Evolutionary conservation across 345 rosid species (phyloP), one percentile per base, ranked within the genome.

Genomic region (Heritiera fomes): DNA sequence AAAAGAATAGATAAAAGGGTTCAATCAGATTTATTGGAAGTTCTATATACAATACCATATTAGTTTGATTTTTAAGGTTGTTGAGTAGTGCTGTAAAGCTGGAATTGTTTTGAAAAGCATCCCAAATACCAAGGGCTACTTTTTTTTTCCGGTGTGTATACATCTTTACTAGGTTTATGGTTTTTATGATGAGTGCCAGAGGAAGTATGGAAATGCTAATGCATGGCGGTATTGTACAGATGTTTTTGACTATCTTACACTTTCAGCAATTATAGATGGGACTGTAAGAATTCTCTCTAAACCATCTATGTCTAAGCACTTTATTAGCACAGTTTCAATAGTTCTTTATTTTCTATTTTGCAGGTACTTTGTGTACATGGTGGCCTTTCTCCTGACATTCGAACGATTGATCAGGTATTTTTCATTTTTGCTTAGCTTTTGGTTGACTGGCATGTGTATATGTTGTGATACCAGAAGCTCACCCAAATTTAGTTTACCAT

Each of bases 201-300:
- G 99, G 86, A 95, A 95, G 88, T 95, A 95, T 73, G 99, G 99
- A 72, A 95, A 95, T 93, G 99, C 99, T 71, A 95, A 95, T 88
- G 99, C 98, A 28, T 95, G 99, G 99, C 94, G 98, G 80, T 95
- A 95, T 76, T 95, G 99, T 86, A 95, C 99, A 11, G 99, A 95
- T 83, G 99, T 95, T 63, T 95, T 95, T 84, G 98, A 95, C 85
- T 95, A 91, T 86, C 87, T 95, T 71, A 93, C 99, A 62, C 97
- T 95, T 58, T 95, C 99, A 78, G 99, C 99, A 64, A 95, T 95
- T 77, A 89, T 95, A 83, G 99, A 95, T 91, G 99, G 99, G 82
- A 95, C 99, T 53, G 99, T 95, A 88, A 88, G 90, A 46, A 60
- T 60, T 23, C 68, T n/a, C 61, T 10, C 79, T 34, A 15, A 47